Percentiles rank a stretch among this genome's conserved stretches.
phyloP scores from a whole-genome alignment of 306 rosid genomes.

The Alnus rubra region DNA sequence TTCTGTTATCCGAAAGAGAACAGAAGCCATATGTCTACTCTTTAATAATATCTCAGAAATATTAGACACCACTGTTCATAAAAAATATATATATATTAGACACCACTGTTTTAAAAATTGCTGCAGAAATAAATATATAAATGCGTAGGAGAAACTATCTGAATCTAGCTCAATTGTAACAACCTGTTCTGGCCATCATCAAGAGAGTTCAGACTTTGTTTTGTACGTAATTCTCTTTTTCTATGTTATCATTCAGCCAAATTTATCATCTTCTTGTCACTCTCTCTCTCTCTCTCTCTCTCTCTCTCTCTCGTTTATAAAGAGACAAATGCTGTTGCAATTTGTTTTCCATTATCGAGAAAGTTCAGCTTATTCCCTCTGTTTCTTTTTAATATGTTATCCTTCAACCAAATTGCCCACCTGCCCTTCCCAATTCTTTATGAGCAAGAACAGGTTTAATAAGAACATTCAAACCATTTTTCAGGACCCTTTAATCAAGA shows the following conservation, averaged over 20 bases:
- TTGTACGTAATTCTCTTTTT: not conserved
- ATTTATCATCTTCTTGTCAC: not conserved
- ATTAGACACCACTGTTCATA: too few relatives aligned
- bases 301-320: not conserved
- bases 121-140: not conserved
- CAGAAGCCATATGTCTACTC: not conserved
- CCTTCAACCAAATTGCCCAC: conserved; percentile 8
- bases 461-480: not conserved
- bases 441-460: not conserved
- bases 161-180: not conserved
- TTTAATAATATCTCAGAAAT: too few relatives aligned
- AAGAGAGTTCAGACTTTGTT: not conserved
- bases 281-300: not conserved
- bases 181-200: not conserved
- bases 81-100: too few relatives aligned
- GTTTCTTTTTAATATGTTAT: conserved; percentile 2
- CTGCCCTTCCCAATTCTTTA: not conserved
- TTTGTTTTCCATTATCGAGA: not conserved
- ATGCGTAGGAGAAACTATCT: not conserved
- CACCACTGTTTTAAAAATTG: too few relatives aligned
- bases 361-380: not conserved
- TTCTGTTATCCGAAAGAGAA: not conserved
- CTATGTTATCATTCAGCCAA: not conserved
- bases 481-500: not conserved
- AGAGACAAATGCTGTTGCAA: not conserved